Base-by-base conservation (phyloP, 2,329 filamentous ascomycete genomes). In the Fusarium xylarioides region DNA sequence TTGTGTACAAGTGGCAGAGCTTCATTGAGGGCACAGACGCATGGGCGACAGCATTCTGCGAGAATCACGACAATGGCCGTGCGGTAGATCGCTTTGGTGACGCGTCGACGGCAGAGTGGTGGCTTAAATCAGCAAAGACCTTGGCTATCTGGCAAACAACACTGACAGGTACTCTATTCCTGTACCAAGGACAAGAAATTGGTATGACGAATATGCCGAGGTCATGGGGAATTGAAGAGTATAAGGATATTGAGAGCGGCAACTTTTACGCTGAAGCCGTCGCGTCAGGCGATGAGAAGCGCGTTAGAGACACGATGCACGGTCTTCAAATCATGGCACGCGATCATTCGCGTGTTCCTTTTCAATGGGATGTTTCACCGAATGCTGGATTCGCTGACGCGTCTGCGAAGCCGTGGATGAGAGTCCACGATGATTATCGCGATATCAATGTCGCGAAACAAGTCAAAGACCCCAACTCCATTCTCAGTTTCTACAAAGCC, bases 11-110 rank as follows among this genome's bases (percentile, higher is more conserved):
- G 47, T 88, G 86, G 82, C 87, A 89, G 77, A 82, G 80, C 3
- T 84, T 88, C 46, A 83, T 86, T 40, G 80, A 84, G 55, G 84
- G 83, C 15, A 86, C 82, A 4, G 86, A 88, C 53, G 85, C 84
- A 0, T 91, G 89, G 89, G 86, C 87, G 0, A 90, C 89, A 0
- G 86, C 86, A 0, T 92, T 91, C 73, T 84, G 86, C 56, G 90
- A 92, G 74, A 91, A 91, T 70, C 90, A 92, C 76, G 90, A 92
- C 74, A 88, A 90, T 42, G 87, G 87, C 0, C 83, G 90, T 1
- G 86, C 86, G 0, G 82, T 92, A 0, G 88, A 86, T 19, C 84
- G 90, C 0, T 91, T 88, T 66, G 86, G 85, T 0, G 81, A 85
- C 16, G 83, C 82, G 0, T 83, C 84, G 2, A 83, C 83, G 7